Conservation (phyloP, 768 basidiomycete genomes). For the Lentinus tigrinus region DNA sequence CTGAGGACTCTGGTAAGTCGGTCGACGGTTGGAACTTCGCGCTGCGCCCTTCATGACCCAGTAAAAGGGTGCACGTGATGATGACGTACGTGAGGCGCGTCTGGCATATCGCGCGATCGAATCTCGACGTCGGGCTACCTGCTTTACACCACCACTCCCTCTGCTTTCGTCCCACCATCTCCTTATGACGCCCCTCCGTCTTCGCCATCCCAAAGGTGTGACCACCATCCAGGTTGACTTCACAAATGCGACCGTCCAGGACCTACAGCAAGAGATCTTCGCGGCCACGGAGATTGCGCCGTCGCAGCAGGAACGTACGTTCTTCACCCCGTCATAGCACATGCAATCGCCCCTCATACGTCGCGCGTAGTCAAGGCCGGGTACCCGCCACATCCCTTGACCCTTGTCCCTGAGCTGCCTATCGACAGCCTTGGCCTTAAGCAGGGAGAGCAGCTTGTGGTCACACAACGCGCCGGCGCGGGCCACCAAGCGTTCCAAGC, state of each 20-base stretch:
- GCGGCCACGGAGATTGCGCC: constrained; percentile 67
- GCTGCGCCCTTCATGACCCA: too few relatives aligned
- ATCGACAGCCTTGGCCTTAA: constrained; percentile 75
- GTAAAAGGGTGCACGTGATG: too few relatives aligned
- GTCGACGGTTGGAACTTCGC: too few relatives aligned
- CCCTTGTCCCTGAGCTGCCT: constrained; percentile 70
- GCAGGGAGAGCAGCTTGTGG: constrained; percentile 84
- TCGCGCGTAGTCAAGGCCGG: constrained; percentile 65
- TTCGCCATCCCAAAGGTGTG: constrained; percentile 85
- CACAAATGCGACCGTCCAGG: constrained; percentile 57
- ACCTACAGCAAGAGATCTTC: constrained; percentile 74
- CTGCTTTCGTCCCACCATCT: too few relatives aligned
- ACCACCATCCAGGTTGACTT: constrained; percentile 72
- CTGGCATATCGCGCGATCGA: background rate
- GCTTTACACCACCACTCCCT: background rate
- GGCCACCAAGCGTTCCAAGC: constrained; percentile 8
- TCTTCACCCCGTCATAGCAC: background rate
- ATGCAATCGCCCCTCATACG: background rate
- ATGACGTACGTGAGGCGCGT: constrained; percentile 1
- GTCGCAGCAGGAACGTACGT: constrained; percentile 65
- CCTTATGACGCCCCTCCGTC: constrained; percentile 67
- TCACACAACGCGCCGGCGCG: constrained; percentile 42
- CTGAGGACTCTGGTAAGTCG: too few relatives aligned
- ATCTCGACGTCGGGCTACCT: background rate
- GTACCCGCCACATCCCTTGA: constrained; percentile 79